Conservation (phyloP, 805 yeast species). For the Wickerhamomyces chaumierensis region DNA sequence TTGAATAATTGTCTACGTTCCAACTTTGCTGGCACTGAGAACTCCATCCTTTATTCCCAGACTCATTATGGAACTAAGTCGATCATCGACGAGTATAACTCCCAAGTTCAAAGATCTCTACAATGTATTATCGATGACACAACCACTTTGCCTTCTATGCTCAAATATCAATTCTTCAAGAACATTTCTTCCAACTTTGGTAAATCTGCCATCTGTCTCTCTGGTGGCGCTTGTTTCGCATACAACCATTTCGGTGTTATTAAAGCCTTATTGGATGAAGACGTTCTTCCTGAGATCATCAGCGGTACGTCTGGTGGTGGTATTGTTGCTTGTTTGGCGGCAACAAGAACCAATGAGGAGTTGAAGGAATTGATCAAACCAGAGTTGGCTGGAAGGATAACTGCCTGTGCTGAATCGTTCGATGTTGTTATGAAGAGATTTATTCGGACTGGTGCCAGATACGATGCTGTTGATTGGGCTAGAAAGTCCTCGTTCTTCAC, state of each 20-base stretch:
- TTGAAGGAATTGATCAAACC: conserved; percentile 42
- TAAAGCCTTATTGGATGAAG: conserved; percentile 58
- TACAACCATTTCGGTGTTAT: conserved; percentile 70
- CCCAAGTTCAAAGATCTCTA: conserved; percentile 38
- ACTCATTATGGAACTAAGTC: conserved; percentile 66
- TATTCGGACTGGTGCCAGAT: conserved; percentile 69
- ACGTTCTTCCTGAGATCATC: conserved; percentile 53
- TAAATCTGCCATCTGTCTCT: conserved; percentile 55
- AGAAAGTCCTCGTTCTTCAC: conserved; percentile 59
- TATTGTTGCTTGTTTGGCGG: conserved; percentile 58
- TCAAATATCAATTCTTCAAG: conserved; percentile 43
- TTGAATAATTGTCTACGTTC: conserved; percentile 58
- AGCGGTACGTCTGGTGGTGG: conserved; percentile 83
- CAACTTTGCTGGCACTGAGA: conserved; percentile 73
- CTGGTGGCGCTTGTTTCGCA: conserved; percentile 76
- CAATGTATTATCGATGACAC: conserved; percentile 29
- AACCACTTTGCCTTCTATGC: conserved; percentile 23
- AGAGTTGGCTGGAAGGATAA: conserved; percentile 47
- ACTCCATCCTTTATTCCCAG: conserved; percentile 59
- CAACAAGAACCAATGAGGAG: conserved; percentile 63
- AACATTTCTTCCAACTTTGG: conserved; percentile 57
- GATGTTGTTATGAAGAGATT: conserved; percentile 50
- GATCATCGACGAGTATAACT: conserved; percentile 42
- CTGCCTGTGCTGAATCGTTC: conserved; percentile 59
- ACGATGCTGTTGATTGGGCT: conserved; percentile 71